phyloP scores from a whole-genome alignment of 2,329 filamentous ascomycete genomes.

The Fusarium sp. region DNA sequence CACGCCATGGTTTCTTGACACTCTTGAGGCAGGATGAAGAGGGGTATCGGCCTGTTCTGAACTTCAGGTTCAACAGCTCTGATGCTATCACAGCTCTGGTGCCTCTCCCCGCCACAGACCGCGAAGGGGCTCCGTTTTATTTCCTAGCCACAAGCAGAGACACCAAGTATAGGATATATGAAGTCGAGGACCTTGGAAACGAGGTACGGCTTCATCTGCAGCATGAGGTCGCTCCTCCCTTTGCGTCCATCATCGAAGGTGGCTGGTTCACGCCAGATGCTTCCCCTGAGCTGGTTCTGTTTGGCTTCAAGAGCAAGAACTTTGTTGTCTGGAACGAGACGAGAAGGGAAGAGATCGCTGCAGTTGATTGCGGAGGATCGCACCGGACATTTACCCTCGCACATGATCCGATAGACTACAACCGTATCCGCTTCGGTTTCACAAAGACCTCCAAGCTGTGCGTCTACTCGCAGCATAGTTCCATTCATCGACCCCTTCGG shows the following conservation, averaged over 20 bases:
- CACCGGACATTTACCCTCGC: conserved; percentile 75
- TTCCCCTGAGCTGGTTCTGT: conserved; percentile 69
- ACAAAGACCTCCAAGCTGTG: conserved; percentile 69
- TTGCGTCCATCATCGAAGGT: conserved; percentile 79
- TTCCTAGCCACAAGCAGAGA: conserved; percentile 79
- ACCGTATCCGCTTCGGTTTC: conserved; percentile 69
- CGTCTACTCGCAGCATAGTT: conserved; percentile 54
- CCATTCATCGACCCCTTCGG: conserved; percentile 61
- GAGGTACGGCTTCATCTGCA: conserved; percentile 55
- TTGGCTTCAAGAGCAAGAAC: conserved; percentile 79
- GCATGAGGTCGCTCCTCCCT: conserved; percentile 72
- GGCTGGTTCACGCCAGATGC: conserved; percentile 61
- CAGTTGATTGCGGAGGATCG: conserved; percentile 82
- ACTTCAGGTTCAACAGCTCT: conserved; percentile 53
- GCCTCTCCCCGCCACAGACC: conserved; percentile 49
- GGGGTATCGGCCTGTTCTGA: conserved; percentile 44
- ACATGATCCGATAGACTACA: conserved; percentile 45
- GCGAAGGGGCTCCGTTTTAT: conserved; percentile 45
- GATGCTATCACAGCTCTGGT: conserved; percentile 75
- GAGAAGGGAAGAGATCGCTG: conserved; percentile 70
- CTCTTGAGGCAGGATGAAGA: conserved; percentile 42
- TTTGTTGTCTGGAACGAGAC: conserved; percentile 86
- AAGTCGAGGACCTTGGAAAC: conserved; percentile 44
- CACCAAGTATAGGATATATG: conserved; percentile 74
- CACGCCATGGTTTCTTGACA: conserved; percentile 59